Conservation (phyloP, 1,139 yeast genomes). For the Blastobotrys proliferans region DNA sequence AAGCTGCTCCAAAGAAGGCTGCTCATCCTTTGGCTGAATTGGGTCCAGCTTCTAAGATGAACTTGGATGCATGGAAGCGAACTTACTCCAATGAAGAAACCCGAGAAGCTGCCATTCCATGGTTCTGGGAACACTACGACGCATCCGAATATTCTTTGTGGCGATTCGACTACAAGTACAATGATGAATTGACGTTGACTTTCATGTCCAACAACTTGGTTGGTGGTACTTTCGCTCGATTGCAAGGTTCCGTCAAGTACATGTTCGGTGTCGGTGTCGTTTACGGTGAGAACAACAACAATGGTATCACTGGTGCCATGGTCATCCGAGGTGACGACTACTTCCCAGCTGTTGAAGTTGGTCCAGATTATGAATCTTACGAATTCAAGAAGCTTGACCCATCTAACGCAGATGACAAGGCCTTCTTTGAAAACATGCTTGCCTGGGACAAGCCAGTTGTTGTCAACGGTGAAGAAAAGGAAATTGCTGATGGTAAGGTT, state of each 20-base stretch:
- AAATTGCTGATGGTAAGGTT: conserved; percentile 80
- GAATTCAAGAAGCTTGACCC: conserved; percentile 63
- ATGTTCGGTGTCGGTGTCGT: conserved; percentile 92
- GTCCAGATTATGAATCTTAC: conserved; percentile 98
- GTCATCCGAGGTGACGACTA: conserved; percentile 92
- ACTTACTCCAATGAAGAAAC: conserved; percentile 96
- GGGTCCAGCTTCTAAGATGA: conserved; percentile 59
- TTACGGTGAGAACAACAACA: conserved; percentile 97
- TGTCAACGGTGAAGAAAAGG: conserved; percentile 60
- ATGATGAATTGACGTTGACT: conserved; percentile 93
- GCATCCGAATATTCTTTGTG: conserved; percentile 92
- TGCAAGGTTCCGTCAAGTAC: conserved; percentile 86
- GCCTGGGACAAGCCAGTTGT: conserved; percentile 80
- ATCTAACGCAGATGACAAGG: conserved; percentile 63
- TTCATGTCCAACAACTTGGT: conserved; percentile 98
- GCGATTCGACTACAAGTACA: conserved; percentile 96
- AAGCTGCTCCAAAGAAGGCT: conserved; percentile 52
- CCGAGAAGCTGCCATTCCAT: conserved; percentile 89
- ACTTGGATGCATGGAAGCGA: conserved; percentile 95
- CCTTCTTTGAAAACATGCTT: conserved; percentile 68
- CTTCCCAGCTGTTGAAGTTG: conserved; percentile 92
- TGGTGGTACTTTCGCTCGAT: conserved; percentile 98
- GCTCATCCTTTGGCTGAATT: conserved; percentile 89
- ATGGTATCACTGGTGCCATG: conserved; percentile 95
- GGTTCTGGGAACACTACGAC: conserved; percentile 97